These are phyloP conservation scores for Dendrobium huoshanense DNA, from an alignment of 106 monocot genomes.

Conservation along the genomic window DNA sequence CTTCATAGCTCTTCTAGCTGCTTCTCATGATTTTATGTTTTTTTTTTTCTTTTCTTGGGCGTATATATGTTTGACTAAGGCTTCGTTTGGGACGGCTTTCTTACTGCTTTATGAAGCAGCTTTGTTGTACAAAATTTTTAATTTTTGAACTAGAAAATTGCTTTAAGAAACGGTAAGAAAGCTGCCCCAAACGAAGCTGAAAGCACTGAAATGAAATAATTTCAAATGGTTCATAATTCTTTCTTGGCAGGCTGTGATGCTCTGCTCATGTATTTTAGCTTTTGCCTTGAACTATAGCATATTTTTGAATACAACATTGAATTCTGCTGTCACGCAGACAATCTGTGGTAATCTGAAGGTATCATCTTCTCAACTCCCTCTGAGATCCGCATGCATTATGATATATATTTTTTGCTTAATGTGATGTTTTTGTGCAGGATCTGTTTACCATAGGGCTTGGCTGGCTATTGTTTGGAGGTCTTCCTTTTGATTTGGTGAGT, in stretches of 20 bases:
- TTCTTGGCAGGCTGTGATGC: conserved; percentile 69
- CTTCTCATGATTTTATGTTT: too few relatives aligned
- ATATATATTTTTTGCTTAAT: background rate
- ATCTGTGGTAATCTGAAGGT: conserved; percentile 98
- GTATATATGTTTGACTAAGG: too few relatives aligned
- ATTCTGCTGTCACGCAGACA: conserved; percentile 89
- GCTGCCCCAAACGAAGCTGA: too few relatives aligned
- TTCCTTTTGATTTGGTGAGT: conserved; percentile 90
- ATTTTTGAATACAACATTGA: conserved; percentile 84
- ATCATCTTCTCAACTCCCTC: background rate
- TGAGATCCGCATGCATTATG: background rate
- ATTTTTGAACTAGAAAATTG: too few relatives aligned
- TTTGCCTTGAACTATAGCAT: conserved; percentile 93
- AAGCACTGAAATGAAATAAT: background rate
- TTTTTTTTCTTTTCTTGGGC: too few relatives aligned
- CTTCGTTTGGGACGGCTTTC: too few relatives aligned
- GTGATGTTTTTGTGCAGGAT: conserved; percentile 38
- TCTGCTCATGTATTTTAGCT: conserved; percentile 76
- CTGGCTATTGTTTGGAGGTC: conserved; percentile 87
- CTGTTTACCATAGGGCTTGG: conserved; percentile 79
- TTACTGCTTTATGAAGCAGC: too few relatives aligned
- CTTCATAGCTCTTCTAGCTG: too few relatives aligned
- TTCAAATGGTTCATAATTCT: background rate
- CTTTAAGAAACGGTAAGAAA: too few relatives aligned
- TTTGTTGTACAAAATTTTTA: too few relatives aligned